Evolutionary conservation across 495 filamentous ascomycete genomes (phyloP).

Genomic region (Aspergillus leporis): DNA sequence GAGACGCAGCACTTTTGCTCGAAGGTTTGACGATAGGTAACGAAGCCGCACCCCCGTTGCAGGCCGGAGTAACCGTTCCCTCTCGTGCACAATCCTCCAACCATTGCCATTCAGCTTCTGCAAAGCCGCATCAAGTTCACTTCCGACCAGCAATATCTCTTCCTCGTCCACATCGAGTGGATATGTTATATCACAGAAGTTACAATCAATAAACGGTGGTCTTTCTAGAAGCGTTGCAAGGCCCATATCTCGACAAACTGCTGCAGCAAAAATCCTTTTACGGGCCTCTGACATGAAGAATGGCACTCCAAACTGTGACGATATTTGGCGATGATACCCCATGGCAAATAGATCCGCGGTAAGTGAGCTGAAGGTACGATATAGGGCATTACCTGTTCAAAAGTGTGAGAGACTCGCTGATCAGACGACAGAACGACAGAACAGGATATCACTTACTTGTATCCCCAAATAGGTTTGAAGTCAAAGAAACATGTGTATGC

Average conservation of each 20-base stretch:
- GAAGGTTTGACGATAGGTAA: background rate
- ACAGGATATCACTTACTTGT: constrained; percentile 14
- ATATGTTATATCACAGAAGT: constrained; percentile 3
- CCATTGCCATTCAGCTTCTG: background rate
- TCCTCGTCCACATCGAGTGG: constrained; percentile 7
- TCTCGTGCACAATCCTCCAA: background rate
- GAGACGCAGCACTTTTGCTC: constrained; percentile 1
- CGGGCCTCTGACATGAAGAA: constrained; percentile 11
- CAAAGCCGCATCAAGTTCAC: background rate
- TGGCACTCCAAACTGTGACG: background rate
- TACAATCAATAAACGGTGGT: constrained; percentile 4
- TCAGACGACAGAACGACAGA: background rate
- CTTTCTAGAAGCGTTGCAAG: constrained; percentile 7
- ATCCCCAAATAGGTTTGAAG: constrained; percentile 42
- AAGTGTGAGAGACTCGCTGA: background rate
- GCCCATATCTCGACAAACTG: constrained; percentile 5
- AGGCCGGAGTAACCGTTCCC: background rate
- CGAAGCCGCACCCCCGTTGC: constrained; percentile 7
- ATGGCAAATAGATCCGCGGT: background rate
- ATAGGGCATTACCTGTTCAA: constrained; percentile 4
- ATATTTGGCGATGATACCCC: constrained; percentile 4
- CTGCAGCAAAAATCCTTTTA: constrained; percentile 6
- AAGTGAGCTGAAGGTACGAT: constrained; percentile 1
- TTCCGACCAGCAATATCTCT: background rate
- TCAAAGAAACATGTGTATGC: constrained; percentile 11